Evolutionary conservation across 306 rosid genomes (phyloP), one percentile per base, ranked within the genome.

Genomic region (Sesbania bispinosa): DNA sequence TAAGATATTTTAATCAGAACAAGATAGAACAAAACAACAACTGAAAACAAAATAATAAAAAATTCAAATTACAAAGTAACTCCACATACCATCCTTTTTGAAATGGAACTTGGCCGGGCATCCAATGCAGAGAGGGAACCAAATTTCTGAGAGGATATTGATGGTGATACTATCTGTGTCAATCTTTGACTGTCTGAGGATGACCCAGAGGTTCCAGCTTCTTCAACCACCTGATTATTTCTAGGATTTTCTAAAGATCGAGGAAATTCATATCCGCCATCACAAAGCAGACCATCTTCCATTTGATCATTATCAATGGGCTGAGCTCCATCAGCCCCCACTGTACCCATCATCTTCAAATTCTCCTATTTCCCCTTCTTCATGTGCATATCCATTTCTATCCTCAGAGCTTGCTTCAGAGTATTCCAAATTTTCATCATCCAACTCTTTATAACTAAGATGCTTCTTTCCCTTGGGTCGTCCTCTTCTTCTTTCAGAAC

Each of bases 401-500:
- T 88, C 98, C 48, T 85, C 98, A 9, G 90, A 89, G 75, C 96
- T 94, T 62, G 87, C 92, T 84, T 94, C 98, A 13, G 92, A 90
- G 72, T 78, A 94, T 64, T 90, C 96, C 7, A 77, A 92, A 82
- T 65, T 81, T 36, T 88, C 98, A 69, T 93, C 97, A 50, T 94
- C 98, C 73, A 90, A 71, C 80, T 94, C 98, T 83, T 83, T 90
- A 85, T 94, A 94, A 79, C 63, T 87, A 33, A 83, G 93, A 64
- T 53, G 77, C 53, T 84, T 90, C 78, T 83, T 89, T 7, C 90
- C 89, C 73, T 88, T 88, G 74, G 92, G 96, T 43, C 94, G 84
- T 30, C 97, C 97, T 59, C 97, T 90, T 84, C 86, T 85, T 77
- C 85, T 89, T 77, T 90, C 98, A 74, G 96, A 89, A 39, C 90